A percentile compares a stretch with the other conserved stretches of the same genome.
Conservation (phyloP, 1,284 basidiomycete genomes). For the Trametes pubescens region DNA sequence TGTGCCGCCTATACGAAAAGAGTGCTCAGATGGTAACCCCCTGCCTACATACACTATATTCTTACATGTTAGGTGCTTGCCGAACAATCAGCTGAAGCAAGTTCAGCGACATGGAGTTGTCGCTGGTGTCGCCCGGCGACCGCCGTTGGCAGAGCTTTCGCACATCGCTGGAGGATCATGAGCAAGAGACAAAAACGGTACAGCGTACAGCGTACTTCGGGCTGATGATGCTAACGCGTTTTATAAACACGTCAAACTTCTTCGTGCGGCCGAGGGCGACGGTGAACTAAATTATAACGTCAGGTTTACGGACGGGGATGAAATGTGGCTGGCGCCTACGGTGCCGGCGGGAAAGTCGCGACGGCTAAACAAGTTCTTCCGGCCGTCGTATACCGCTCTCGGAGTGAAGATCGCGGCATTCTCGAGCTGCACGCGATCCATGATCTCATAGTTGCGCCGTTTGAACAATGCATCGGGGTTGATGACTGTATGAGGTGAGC, state of each 20-base stretch:
- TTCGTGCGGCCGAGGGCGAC: conserved; percentile 23
- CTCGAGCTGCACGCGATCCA: conserved; percentile 32
- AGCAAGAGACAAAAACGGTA: background rate
- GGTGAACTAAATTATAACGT: conserved; percentile 15
- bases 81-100: conserved; percentile 39
- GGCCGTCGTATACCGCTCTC: conserved; percentile 36
- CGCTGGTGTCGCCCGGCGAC: conserved; percentile 7
- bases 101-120: conserved; percentile 32
- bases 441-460: conserved; percentile 32
- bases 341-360: conserved; percentile 18
- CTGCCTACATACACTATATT: background rate
- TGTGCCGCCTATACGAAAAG: conserved; percentile 28
- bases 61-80: conserved; percentile 38
- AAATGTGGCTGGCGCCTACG: conserved; percentile 9
- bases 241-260: conserved; percentile 23
- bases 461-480: conserved; percentile 22
- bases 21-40: background rate
- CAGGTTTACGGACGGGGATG: background rate
- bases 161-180: conserved; percentile 15
- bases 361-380: conserved; percentile 33
- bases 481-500: conserved; percentile 14
- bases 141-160: conserved; percentile 16
- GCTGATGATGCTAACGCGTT: conserved; percentile 26
- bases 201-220: conserved; percentile 15
- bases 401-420: conserved; percentile 33